Base-by-base conservation (phyloP, 306 rosid genomes). In the Inga laurina region DNA sequence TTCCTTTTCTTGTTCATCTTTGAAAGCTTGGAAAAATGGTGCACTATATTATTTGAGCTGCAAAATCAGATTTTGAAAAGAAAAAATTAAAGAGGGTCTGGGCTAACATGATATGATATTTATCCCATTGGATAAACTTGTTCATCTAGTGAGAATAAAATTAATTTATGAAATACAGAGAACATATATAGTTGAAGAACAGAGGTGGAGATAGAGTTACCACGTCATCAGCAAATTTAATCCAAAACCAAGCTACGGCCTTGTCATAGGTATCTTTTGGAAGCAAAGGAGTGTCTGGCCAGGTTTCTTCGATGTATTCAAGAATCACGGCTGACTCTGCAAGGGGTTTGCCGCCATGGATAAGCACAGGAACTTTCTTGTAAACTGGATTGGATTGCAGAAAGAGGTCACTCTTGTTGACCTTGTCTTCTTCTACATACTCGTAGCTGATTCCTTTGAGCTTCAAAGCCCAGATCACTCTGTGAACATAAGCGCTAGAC, bases 191-290 rank as follows among this genome's bases (percentile, higher is more conserved):
- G 1, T 27, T n/a, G 57, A 73, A 48, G 41, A 79, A 4, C 7
- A 46, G 45, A 64, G n/a, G 21, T 10, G 30, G 21, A 64, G 57
- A 75, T 11, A 52, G 48, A 8, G 5, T 48, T 82, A 90, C 94
- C 89, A 82, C 68, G 3, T 87, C 92, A 3, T 88, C 88, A 44
- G 82, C 85, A 77, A 78, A 86, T 65, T 90, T 68, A 3, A 89
- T 83, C 93, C 90, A 88, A 45, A 91, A 84, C 32, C 88, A 88
- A 78, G 92, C 91, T 4, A 82, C 34, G 74, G 90, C 90, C 81
- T 66, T 87, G 19, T 86, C 73, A 69, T 91, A 37, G 35, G 70
- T 18, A 82, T 91, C 78, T 24, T 54, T 10, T 11, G 92, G 91
- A 1, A 89, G 87, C 86, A 89, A 68, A 1, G 85, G 91, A 12